Conservation (phyloP, 2,329 filamentous ascomycete species). For the Exophiala dermatitidis region DNA sequence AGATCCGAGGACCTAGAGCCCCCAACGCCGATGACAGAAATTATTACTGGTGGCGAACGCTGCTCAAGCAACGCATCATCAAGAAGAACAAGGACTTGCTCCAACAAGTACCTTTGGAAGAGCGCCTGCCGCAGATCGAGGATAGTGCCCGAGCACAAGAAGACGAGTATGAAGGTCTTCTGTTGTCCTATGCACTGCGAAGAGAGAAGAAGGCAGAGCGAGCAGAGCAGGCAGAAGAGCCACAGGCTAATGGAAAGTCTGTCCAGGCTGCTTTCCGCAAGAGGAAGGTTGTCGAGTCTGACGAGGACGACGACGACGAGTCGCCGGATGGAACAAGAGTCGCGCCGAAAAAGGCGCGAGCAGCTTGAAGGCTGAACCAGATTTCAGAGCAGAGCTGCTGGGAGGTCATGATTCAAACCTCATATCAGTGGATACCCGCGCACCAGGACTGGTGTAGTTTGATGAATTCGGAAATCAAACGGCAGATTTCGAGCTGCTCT, state of each 20-base stretch:
- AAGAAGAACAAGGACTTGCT: conserved; percentile 54
- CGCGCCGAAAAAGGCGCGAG: conserved; percentile 16
- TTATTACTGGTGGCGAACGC: conserved; percentile 60
- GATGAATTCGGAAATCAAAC: too few species aligned
- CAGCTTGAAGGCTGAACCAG: too few species aligned
- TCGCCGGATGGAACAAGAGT: conserved; percentile 14
- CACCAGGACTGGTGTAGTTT: too few species aligned
- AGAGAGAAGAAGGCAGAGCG: conserved; percentile 28
- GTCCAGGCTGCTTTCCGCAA: conserved; percentile 24
- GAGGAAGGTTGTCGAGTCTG: conserved; percentile 29
- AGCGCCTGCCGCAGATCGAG: conserved; percentile 54
- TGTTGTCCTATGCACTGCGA: conserved; percentile 38
- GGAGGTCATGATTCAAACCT: too few species aligned
- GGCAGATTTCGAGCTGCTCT: too few species aligned
- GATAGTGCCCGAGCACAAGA: conserved; percentile 51
- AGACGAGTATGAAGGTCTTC: conserved; percentile 51
- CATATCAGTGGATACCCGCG: too few species aligned
- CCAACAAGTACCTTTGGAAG: conserved; percentile 50
- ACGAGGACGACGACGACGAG: conserved; percentile 21
- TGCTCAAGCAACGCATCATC: conserved; percentile 57
- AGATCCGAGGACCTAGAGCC: conserved; percentile 40
- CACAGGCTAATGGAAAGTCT: conserved; percentile 25
- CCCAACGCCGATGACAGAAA: conserved; percentile 50
- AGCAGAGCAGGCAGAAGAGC: conserved; percentile 24
- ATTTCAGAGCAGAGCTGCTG: too few species aligned